Base-by-base conservation (phyloP, 1,139 yeast species). In the Kodamaea arcana region DNA sequence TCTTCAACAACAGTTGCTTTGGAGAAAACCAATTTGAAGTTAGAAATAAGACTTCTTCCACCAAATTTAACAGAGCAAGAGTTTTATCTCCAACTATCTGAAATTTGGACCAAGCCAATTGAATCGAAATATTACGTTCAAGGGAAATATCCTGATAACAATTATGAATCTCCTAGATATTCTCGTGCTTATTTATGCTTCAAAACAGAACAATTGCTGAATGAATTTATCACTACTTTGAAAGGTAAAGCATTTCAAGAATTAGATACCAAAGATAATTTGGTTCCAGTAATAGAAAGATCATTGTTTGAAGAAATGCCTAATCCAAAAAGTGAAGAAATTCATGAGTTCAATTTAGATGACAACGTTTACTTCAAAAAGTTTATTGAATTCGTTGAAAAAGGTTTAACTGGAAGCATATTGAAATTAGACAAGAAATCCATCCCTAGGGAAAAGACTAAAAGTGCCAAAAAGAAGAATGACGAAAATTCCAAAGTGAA, bases 31-130 rank as follows among this genome's bases (percentile, higher is more conserved):
- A 25, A 25, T 11, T 25, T 22, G 15, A 36, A 24, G 25, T 31
- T 33, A 3, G 63, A 62, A 2, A 41, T 68, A 4, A 51, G 73
- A 24, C 46, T 54, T 15, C 44, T 69, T 22, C 72, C 73, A 1
- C 69, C 74, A 1, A 47, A 39, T 7, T 35, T 67, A 21, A 36
- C 46, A 2, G 53, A 55, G 31, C 43, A 42, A 0, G 58, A 50
- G 23, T 66, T 66, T 36, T 37, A 40, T 14, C 33, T 40, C 3
- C 46, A 51, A 29, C 41, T 56, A 4, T 28, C 43, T 6, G 34
- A 33, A 3, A 44, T 43, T 37, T 43, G 36, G 40, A 31, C 43
- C 8, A 45, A 48, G 6, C 41, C 43, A 6, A 43, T 54, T 18
- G 39, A 42, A 6, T 44, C 48, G n/a, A 34, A 33, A 24, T 63